These are phyloP conservation scores for Viola pubescens DNA, from an alignment of 441 rosid species.

Conservation along the genomic window DNA sequence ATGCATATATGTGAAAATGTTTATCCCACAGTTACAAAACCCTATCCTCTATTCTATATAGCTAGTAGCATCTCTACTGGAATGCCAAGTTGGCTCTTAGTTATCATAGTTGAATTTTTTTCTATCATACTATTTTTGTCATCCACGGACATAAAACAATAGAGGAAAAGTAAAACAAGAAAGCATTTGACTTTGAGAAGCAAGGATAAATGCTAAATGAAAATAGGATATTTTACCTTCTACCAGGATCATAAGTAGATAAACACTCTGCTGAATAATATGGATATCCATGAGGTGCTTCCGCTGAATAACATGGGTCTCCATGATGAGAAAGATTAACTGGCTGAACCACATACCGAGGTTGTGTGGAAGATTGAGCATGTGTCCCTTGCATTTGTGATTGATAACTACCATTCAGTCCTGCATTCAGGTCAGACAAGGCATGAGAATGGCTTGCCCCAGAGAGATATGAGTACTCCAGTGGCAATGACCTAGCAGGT, in stretches of 20 bases:
- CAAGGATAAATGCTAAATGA: neutral
- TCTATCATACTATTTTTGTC: too few species aligned
- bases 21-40: too few species aligned
- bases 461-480: neutral
- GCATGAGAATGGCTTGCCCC: slow-evolving; percentile 6
- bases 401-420: neutral
- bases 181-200: neutral
- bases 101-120: too few species aligned
- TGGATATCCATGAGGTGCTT: slow-evolving; percentile 17
- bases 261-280: slow-evolving; percentile 17
- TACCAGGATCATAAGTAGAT: slow-evolving; percentile 12
- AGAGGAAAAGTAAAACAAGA: neutral
- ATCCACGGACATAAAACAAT: too few species aligned
- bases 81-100: too few species aligned
- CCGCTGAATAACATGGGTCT: slow-evolving; percentile 6
- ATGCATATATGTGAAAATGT: too few species aligned
- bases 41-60: too few species aligned
- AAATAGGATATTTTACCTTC: slow-evolving; percentile 13
- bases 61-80: too few species aligned
- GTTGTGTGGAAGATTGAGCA: slow-evolving; percentile 7
- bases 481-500: slow-evolving; percentile 12
- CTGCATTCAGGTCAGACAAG: neutral
- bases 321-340: slow-evolving; percentile 7
- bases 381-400: neutral
- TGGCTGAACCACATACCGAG: slow-evolving; percentile 5